Conservation (phyloP, 192 early-diverging fungal species). For the Dissophora globulifera region DNA sequence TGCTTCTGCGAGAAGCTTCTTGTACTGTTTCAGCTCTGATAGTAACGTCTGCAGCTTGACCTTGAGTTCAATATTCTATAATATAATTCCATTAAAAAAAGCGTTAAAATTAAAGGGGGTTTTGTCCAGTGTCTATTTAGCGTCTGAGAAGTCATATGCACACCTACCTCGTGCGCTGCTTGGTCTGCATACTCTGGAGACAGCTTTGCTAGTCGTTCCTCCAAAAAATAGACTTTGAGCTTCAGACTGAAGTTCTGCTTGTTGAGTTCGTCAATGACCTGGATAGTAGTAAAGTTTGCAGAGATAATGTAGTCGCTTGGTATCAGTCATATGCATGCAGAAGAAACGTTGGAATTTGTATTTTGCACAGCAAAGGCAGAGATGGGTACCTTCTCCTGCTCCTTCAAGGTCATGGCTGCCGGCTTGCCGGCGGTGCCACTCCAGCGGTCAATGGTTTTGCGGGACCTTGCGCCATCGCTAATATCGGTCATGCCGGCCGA, state of each 20-base stretch:
- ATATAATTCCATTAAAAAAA: neutral
- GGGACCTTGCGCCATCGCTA: slow-evolving; percentile 2
- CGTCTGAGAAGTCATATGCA: no score
- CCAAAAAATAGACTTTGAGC: slow-evolving; percentile 63
- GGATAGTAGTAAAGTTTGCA: no score
- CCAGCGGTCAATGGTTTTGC: slow-evolving; percentile 41
- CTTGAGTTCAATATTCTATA: slow-evolving; percentile 64
- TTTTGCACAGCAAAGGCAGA: no score
- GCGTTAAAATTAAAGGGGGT: neutral
- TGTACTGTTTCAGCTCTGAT: slow-evolving; percentile 59
- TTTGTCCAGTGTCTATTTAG: no score
- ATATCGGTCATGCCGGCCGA: slow-evolving; percentile 15
- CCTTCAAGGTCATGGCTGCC: slow-evolving; percentile 59
- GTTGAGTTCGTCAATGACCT: slow-evolving; percentile 65
- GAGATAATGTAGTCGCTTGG: no score
- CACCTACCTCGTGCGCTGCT: slow-evolving; percentile 63
- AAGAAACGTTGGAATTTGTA: no score
- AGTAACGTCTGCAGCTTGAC: slow-evolving; percentile 58
- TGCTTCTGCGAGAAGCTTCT: slow-evolving; percentile 56
- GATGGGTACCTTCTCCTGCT: slow-evolving; percentile 62
- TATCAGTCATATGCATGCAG: no score
- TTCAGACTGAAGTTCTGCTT: slow-evolving; percentile 68
- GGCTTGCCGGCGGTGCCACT: slow-evolving; percentile 30
- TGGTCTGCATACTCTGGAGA: slow-evolving; percentile 66
- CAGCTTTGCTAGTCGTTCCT: slow-evolving; percentile 59